A percentile compares a stretch with the other conserved stretches of the same genome.
phyloP scores from a whole-genome alignment of 73 alveolate species.

The Tetrahymena thermophila region DNA sequence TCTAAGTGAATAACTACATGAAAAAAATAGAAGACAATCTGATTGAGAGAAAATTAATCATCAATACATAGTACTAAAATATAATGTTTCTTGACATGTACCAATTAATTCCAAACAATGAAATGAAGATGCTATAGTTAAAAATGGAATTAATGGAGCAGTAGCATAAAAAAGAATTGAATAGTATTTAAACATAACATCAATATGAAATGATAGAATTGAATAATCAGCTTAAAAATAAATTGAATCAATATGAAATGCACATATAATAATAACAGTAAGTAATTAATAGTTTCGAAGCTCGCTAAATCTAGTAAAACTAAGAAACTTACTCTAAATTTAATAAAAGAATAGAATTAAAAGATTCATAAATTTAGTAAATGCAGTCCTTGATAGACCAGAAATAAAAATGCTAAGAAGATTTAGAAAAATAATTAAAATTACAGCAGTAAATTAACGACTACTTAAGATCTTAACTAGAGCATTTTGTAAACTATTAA shows the following conservation, averaged over 20 bases:
- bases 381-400: background rate
- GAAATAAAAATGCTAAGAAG: background rate
- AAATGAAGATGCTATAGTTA: background rate
- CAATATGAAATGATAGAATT: background rate
- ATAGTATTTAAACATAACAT: too few relatives aligned
- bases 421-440: background rate
- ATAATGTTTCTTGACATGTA: background rate
- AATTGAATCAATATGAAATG: too few relatives aligned
- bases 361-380: background rate
- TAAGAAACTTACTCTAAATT: background rate
- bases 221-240: too few relatives aligned
- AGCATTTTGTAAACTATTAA: too few relatives aligned
- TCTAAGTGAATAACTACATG: background rate
- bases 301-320: too few relatives aligned
- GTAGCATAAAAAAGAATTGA: background rate
- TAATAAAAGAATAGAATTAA: background rate
- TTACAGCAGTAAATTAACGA: background rate
- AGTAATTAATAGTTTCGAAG: background rate
- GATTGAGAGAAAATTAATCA: background rate
- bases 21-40: background rate
- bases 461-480: background rate
- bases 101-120: background rate
- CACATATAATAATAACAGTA: too few relatives aligned
- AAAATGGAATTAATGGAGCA: background rate
- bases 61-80: background rate